Percentiles rank a stretch among this genome's conserved stretches.
Conservation (phyloP, 1,139 yeast species). For the Scheffersomyces lignicola region DNA sequence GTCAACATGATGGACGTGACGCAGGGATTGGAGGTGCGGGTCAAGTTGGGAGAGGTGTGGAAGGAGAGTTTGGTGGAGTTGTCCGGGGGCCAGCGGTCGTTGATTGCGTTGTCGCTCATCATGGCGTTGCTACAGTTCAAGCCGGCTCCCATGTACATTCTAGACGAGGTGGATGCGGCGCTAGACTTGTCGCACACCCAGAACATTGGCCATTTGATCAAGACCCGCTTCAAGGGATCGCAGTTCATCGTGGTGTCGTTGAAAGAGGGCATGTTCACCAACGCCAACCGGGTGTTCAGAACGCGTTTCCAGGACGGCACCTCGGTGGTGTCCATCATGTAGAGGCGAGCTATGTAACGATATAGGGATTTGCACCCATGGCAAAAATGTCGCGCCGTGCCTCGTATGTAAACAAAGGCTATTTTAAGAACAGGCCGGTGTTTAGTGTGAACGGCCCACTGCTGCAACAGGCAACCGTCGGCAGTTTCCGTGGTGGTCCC, state of each 20-base stretch:
- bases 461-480: too few species aligned
- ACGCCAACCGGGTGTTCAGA: slow-evolving; percentile 91
- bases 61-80: slow-evolving; percentile 92
- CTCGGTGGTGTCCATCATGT: slow-evolving; percentile 75
- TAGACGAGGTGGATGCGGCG: slow-evolving; percentile 98
- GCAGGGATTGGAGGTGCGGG: slow-evolving; percentile 88
- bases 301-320: slow-evolving; percentile 97
- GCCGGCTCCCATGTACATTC: slow-evolving; percentile 97
- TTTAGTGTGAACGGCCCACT: too few species aligned
- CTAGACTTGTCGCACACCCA: slow-evolving; percentile 96
- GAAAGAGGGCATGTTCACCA: slow-evolving; percentile 97
- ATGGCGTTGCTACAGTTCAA: slow-evolving; percentile 89
- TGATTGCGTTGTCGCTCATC: slow-evolving; percentile 86
- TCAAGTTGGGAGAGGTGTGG: slow-evolving; percentile 90
- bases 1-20: slow-evolving; percentile 80
- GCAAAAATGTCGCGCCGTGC: too few species aligned
- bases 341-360: too few species aligned
- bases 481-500: too few species aligned
- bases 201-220: slow-evolving; percentile 93
- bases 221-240: slow-evolving; percentile 90
- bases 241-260: slow-evolving; percentile 95
- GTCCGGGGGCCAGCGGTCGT: slow-evolving; percentile 96
- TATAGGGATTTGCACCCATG: too few species aligned
- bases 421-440: too few species aligned
- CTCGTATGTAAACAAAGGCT: too few species aligned